Base-by-base conservation (phyloP, 495 filamentous ascomycete species). In the Mycothermus thermophilus region DNA sequence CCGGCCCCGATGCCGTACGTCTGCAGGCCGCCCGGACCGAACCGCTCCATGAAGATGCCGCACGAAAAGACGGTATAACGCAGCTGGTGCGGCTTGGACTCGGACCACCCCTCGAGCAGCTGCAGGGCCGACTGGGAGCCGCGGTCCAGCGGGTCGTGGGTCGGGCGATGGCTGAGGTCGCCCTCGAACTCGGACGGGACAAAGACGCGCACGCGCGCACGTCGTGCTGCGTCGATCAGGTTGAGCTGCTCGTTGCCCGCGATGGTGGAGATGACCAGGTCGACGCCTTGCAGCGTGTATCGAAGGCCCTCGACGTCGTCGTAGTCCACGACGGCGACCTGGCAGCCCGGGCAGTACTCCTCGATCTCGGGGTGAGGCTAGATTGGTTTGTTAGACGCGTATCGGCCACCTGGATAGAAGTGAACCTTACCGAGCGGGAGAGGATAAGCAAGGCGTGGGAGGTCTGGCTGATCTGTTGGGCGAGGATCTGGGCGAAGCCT, bases 111-210 rank as follows among this genome's bases (percentile, higher is more conserved):
- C 26, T 64, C 64, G 10, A 85, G 65, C 4, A 66, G 55, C 13
- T 63, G 58, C 11, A 75, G 60, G 1, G 75, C 74, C 7, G 57
- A 56, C 19, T 53, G 57, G 3, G 57, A 65, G 18, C 49, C 56
- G 30, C 54, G 62, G 23, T 69, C 58, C 40, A 70, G 64, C 4
- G 75, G 74, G 23, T 77, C 75, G 42, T 72, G 61, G 28, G 66
- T 51, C 1, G 54, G 63, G 34, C 54, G 65, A 54, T 52, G 63
- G 46, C 22, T 52, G 32, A 52, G 50, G 43, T 51, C 63, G 3
- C 79, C 78, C 57, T 83, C 80, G 35, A 83, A 85, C 44, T 83
- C 80, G 3, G 80, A 80, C 9, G 80, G 80, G 11, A 77, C 74
- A 48, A 84, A 83, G 14, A 75, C 64, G 16, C 67, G 64, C 7